Percentiles rank a stretch among this genome's conserved stretches.
Evolutionary conservation across 371 early-diverging fungal species (phyloP).

Genomic region (Apophysomyces sp.): DNA sequence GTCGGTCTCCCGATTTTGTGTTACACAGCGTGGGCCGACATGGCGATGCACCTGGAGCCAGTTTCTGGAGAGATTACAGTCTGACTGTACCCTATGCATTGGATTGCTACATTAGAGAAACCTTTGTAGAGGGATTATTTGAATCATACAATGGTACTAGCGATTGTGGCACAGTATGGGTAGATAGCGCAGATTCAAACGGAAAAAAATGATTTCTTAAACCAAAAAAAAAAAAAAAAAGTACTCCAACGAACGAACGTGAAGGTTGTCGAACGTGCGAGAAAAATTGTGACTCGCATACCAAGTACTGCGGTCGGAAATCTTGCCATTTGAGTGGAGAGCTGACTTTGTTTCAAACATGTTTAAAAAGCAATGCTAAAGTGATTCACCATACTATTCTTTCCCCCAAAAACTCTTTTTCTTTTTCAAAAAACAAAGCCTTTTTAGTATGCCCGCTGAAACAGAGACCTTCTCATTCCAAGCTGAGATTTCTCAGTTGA

Average conservation of each 20-base stretch:
- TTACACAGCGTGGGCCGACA: slow-evolving; percentile 42
- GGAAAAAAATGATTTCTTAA: no score
- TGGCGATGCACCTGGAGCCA: slow-evolving; percentile 33
- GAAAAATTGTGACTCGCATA: slow-evolving; percentile 22
- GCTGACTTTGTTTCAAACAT: not conserved
- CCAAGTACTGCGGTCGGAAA: not conserved
- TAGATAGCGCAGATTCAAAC: not conserved
- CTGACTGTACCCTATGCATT: slow-evolving; percentile 30
- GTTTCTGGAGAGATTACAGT: slow-evolving; percentile 51
- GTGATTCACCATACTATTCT: slow-evolving; percentile 3
- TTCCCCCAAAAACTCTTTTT: slow-evolving; percentile 7
- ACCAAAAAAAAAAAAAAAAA: no score
- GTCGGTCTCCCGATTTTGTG: slow-evolving; percentile 37
- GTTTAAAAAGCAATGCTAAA: not conserved
- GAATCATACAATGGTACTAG: slow-evolving; percentile 13
- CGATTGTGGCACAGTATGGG: not conserved
- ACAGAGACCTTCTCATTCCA: slow-evolving; percentile 86
- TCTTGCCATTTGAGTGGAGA: not conserved
- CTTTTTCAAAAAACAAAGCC: not conserved
- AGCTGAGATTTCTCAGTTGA: slow-evolving; percentile 92
- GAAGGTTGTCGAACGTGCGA: slow-evolving; percentile 18
- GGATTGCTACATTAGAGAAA: slow-evolving; percentile 46
- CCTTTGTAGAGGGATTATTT: slow-evolving; percentile 40
- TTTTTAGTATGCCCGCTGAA: slow-evolving; percentile 28
- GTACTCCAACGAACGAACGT: no score